A percentile compares a stretch with the other conserved stretches of the same genome.
Evolutionary conservation across 768 basidiomycete genomes (phyloP).

Genomic region (Termitomyces sp.): DNA sequence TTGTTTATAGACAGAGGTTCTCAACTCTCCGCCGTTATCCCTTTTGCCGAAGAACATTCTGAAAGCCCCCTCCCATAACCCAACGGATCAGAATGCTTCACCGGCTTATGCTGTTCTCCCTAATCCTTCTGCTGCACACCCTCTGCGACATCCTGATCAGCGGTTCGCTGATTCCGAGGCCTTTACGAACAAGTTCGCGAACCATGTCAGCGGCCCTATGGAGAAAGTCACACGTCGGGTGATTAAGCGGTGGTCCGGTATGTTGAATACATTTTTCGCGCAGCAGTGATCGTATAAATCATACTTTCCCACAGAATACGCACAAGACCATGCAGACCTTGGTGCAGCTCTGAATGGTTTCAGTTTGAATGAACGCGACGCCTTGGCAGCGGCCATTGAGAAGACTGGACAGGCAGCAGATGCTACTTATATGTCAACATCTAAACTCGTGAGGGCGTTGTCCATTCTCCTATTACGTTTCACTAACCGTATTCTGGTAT

Average conservation of each 20-base stretch:
- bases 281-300: not conserved
- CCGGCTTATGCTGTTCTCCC: constrained; percentile 83
- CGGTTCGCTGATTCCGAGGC: constrained; percentile 94
- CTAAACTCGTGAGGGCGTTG: constrained; percentile 63
- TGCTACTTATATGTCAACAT: constrained; percentile 89
- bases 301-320: constrained; percentile 50
- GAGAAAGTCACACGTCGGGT: constrained; percentile 93
- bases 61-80: constrained; percentile 93
- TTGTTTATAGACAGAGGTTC: constrained; percentile 71
- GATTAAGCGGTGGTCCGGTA: constrained; percentile 94
- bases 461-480: constrained; percentile 1
- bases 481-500: constrained; percentile 11
- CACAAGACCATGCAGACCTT: constrained; percentile 87
- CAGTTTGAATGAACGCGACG: constrained; percentile 79
- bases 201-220: constrained; percentile 89
- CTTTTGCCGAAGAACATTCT: constrained; percentile 93
- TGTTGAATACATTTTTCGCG: constrained; percentile 21
- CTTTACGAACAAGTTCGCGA: constrained; percentile 94
- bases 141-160: constrained; percentile 90
- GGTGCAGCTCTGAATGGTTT: constrained; percentile 93
- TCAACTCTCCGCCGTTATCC: constrained; percentile 90
- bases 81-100: constrained; percentile 74
- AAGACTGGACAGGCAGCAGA: constrained; percentile 97
- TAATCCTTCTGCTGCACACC: constrained; percentile 84
- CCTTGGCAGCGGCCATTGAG: constrained; percentile 83